Conservation (phyloP, 1,284 basidiomycete genomes). For the Malassezia pachydermatis region DNA sequence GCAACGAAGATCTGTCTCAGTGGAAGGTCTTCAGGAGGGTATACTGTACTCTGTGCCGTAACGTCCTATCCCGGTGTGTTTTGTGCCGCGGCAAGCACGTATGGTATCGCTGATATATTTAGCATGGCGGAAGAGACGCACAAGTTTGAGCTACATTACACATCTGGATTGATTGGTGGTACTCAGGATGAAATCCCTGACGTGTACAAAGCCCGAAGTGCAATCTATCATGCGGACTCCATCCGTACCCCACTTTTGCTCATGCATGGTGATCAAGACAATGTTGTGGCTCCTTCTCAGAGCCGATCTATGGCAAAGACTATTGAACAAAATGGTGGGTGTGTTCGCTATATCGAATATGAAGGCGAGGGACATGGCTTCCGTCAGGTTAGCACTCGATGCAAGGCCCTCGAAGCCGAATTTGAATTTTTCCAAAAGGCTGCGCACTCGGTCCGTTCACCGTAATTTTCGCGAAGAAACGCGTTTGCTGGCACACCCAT, state of each 20-base stretch:
- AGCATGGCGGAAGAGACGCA: constrained; percentile 52
- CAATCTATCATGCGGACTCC: constrained; percentile 53
- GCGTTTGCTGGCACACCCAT: too few species aligned
- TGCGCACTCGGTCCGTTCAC: neutral
- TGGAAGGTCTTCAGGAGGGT: constrained; percentile 55
- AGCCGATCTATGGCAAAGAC: constrained; percentile 49
- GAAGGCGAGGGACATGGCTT: constrained; percentile 35
- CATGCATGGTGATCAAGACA: constrained; percentile 54
- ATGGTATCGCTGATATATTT: constrained; percentile 21
- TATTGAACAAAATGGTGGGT: constrained; percentile 19
- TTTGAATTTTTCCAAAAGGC: neutral
- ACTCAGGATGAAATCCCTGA: constrained; percentile 52
- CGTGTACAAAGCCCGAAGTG: constrained; percentile 54
- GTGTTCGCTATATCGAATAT: constrained; percentile 26
- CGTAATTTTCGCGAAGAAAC: neutral
- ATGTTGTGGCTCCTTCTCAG: constrained; percentile 56
- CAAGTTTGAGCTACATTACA: constrained; percentile 60
- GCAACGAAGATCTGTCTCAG: constrained; percentile 19
- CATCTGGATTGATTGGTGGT: constrained; percentile 56
- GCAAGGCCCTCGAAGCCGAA: constrained; percentile 17
- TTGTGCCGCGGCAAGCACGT: constrained; percentile 19
- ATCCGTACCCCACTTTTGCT: constrained; percentile 56
- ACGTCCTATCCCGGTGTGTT: constrained; percentile 23
- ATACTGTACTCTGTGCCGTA: constrained; percentile 55
- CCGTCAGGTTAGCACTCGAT: constrained; percentile 12